Evolutionary conservation across 2,329 filamentous ascomycete genomes (phyloP), one percentile per base, ranked within the genome.

Genomic region (Xylaria sp.): DNA sequence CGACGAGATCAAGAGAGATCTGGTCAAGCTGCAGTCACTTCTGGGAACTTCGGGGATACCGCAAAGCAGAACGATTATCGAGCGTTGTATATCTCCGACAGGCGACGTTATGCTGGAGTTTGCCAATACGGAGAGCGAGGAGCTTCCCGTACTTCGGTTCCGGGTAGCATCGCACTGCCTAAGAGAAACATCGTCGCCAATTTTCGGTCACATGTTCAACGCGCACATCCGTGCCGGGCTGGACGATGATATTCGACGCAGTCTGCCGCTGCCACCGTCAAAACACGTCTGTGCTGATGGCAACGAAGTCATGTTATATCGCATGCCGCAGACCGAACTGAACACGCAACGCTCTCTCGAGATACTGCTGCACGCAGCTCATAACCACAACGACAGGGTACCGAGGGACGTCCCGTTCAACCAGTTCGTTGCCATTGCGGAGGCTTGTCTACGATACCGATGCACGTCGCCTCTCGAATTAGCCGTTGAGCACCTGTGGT

Each of bases 71-170:
- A 75, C 74, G 0, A 78, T 85, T 9, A 77, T 80, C 18, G 85
- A 87, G 63, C 81, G 80, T 51, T 74, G 78, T 44, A 84, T 88
- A 61, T 79, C 82, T 0, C 79, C 80, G 1, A 79, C 79, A 2
- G 86, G 86, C 7, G 85, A 88, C 68, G 81, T 81, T 2, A 81
- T 88, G 32, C 80, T 88, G 39, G 86, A 88, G 68, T 88, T 88
- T 69, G 80, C 82, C 63, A 86, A 87, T 69, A 73, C 77, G 0
- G 77, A 74, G 0, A 76, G 77, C 8, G 80, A 82, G 48, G 69
- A 68, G 18, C 65, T 76, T 57, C 83, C 84, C 0, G 81, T 83
- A 0, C 72, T 85, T 12, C 81, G 85, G 6, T 88, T 87, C 63
- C 81, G 85, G 6, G 85, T 88, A 6, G 86, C 84, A 0, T 87